Conservation (phyloP, 106 monocot species). For the Platanthera guangdongensis region DNA sequence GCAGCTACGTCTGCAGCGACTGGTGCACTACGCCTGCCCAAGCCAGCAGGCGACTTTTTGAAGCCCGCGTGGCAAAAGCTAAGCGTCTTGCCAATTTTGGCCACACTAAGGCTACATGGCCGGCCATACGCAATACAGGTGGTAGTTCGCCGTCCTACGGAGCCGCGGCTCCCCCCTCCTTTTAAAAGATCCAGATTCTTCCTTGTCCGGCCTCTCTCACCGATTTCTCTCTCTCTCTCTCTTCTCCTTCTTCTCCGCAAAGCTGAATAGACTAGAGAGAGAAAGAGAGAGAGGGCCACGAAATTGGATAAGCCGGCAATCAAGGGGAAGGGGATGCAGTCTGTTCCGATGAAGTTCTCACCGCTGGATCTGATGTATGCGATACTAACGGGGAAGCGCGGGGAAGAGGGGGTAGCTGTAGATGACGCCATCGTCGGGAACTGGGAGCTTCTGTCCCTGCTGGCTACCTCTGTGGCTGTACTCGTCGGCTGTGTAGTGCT, state of each 20-base stretch:
- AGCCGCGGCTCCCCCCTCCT: neutral
- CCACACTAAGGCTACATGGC: neutral
- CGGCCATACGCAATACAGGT: neutral
- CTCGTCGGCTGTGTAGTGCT: conserved; percentile 50
- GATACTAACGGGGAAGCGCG: conserved; percentile 24
- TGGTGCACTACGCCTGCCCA: no score
- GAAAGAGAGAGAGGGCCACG: neutral
- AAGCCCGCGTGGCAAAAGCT: no score
- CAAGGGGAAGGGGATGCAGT: conserved; percentile 7
- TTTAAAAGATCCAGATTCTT: neutral
- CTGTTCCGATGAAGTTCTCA: conserved; percentile 41
- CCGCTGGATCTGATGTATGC: conserved; percentile 52
- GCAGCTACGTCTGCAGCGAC: no score
- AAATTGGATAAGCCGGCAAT: neutral
- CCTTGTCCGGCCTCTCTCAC: neutral
- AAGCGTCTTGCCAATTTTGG: no score
- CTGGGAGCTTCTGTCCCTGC: conserved; percentile 24
- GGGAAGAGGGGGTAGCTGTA: conserved; percentile 8
- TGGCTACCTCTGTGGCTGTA: conserved; percentile 43
- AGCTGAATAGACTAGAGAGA: neutral
- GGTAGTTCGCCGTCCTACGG: neutral
- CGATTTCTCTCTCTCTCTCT: neutral
- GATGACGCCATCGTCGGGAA: conserved; percentile 7
- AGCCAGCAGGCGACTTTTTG: no score
- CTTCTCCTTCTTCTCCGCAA: neutral